These are phyloP conservation scores for Cladosporium sp. DNA, from an alignment of 2,329 filamentous ascomycete species.

Conservation along the genomic window DNA sequence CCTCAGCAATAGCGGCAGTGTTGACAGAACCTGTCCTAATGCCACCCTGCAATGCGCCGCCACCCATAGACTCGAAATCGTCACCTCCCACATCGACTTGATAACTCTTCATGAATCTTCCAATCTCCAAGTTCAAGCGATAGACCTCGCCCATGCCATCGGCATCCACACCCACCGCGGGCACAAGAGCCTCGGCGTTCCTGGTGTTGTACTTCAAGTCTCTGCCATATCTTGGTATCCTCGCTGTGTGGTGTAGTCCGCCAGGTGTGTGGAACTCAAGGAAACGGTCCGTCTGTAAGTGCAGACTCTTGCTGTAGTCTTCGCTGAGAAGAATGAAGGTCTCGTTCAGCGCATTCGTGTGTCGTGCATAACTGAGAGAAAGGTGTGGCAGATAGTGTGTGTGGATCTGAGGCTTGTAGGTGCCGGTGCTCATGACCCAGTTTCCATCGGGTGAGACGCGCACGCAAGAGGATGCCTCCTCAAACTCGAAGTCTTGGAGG, in stretches of 20 bases:
- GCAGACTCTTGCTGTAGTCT: conserved; percentile 91
- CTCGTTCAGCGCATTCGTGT: conserved; percentile 87
- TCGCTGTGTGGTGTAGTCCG: conserved; percentile 82
- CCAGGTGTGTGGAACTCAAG: conserved; percentile 90
- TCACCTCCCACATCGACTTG: conserved; percentile 87
- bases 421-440: conserved; percentile 93
- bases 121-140: conserved; percentile 82
- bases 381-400: conserved; percentile 92
- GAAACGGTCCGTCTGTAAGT: conserved; percentile 85
- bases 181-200: conserved; percentile 79
- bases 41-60: conserved; percentile 77
- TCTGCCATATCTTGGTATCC: conserved; percentile 87
- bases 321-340: conserved; percentile 83
- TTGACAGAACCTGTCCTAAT: conserved; percentile 84
- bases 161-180: conserved; percentile 78
- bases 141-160: conserved; percentile 91
- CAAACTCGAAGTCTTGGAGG: conserved; percentile 95
- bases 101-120: conserved; percentile 90
- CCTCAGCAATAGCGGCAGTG: conserved; percentile 77
- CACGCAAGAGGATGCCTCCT: conserved; percentile 88
- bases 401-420: conserved; percentile 74
- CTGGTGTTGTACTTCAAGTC: conserved; percentile 80
- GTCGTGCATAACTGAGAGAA: conserved; percentile 86
- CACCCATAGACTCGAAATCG: conserved; percentile 62
- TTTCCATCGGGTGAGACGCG: conserved; percentile 91